These are phyloP conservation scores for Wallacemonas sp. DNA, from an alignment of 208 protist species.

Conservation along the genomic window DNA sequence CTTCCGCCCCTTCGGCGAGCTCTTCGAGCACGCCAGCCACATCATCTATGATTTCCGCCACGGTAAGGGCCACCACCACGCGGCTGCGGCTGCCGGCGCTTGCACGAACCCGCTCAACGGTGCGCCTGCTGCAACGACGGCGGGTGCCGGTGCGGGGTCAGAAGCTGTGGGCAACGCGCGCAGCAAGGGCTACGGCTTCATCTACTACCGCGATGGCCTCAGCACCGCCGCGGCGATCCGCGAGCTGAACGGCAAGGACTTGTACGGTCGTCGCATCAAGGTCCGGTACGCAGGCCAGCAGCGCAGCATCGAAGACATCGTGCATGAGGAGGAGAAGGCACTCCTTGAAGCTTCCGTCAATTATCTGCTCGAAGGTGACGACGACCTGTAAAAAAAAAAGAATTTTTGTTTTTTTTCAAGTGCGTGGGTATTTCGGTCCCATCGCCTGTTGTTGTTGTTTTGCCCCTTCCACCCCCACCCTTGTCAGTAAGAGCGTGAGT, in stretches of 20 bases:
- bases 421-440: background rate
- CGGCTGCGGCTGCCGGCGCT: background rate
- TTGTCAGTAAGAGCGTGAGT: no score
- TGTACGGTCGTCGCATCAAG: constrained; percentile 53
- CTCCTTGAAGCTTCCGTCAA: background rate
- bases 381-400: constrained; percentile 12
- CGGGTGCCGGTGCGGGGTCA: background rate
- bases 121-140: background rate
- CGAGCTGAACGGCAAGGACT: constrained; percentile 49
- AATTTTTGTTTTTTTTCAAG: background rate
- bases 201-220: constrained; percentile 64
- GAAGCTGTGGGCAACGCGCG: constrained; percentile 21
- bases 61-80: background rate
- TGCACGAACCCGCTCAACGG: background rate
- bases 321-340: constrained; percentile 3
- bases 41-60: constrained; percentile 63
- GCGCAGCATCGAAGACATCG: constrained; percentile 25
- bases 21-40: constrained; percentile 39
- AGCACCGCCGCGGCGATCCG: constrained; percentile 55
- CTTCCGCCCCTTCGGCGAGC: constrained; percentile 51
- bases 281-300: constrained; percentile 69
- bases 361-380: constrained; percentile 10
- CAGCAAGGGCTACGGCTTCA: constrained; percentile 81
- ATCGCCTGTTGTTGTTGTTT: no score
- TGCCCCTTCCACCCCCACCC: no score